A percentile compares a stretch with the other conserved stretches of the same genome.
Conservation (phyloP, 202 grass and related monocot species). For the Dendrocalamus latiflorus region DNA sequence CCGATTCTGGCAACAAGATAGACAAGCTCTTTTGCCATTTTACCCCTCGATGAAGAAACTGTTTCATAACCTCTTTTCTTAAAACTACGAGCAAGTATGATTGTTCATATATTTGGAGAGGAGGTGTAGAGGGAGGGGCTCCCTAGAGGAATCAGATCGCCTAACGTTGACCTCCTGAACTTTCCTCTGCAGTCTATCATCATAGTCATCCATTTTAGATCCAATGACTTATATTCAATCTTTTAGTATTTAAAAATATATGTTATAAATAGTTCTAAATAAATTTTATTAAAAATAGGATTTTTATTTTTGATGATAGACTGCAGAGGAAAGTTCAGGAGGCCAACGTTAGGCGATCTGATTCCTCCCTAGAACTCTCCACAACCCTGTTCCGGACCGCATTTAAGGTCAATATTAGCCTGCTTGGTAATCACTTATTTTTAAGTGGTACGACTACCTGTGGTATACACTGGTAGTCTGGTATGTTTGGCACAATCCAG, state of each 20-base stretch:
- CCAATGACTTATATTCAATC: no score
- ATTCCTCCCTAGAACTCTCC: background rate
- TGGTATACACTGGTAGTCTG: background rate
- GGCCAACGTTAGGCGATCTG: no score
- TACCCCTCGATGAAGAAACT: background rate
- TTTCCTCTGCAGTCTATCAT: no score
- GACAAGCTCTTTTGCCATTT: background rate
- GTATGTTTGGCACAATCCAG: background rate
- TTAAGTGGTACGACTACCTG: background rate
- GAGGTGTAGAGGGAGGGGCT: background rate
- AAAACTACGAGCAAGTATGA: background rate
- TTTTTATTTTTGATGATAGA: no score
- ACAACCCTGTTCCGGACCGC: background rate
- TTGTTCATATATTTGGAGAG: background rate
- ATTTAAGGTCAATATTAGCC: background rate
- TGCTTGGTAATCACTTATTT: background rate
- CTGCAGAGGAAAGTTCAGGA: no score
- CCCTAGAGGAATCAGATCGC: no score
- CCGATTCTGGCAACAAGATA: background rate
- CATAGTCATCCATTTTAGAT: no score
- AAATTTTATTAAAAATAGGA: no score
- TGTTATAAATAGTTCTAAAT: no score
- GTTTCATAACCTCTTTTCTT: background rate
- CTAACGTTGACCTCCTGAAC: no score
- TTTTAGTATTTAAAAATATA: no score